Evolutionary conservation across 2,329 filamentous ascomycete species (phyloP).

Genomic region (Alternaria infectoria): DNA sequence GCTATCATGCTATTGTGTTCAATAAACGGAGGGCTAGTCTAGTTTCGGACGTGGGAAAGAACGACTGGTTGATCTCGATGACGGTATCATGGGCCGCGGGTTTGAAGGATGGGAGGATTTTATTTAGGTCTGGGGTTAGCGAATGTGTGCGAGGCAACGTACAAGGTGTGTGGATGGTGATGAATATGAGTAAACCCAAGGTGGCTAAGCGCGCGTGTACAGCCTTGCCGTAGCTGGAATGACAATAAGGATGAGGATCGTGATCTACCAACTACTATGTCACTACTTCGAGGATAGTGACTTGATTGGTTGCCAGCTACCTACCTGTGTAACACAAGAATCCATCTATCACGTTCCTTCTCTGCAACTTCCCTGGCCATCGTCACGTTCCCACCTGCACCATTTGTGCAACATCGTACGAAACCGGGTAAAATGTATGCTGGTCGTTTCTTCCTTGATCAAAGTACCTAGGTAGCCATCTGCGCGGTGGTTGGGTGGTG

Average conservation of each 20-base stretch:
- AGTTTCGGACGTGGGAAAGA: not conserved
- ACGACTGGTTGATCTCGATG: no score
- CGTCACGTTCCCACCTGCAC: not conserved
- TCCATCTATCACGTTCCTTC: not conserved
- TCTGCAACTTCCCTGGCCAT: not conserved
- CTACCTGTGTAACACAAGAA: not conserved
- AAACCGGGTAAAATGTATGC: not conserved
- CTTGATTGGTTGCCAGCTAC: not conserved
- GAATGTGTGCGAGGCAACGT: not conserved
- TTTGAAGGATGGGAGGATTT: not conserved
- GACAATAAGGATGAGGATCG: not conserved
- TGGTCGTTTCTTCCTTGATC: not conserved
- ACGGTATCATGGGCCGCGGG: not conserved
- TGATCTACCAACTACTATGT: no score
- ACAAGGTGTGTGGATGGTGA: not conserved
- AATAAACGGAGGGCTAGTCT: not conserved
- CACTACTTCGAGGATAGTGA: no score
- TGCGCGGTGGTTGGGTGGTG: not conserved
- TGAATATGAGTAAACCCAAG: not conserved
- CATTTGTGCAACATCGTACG: not conserved
- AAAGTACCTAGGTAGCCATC: not conserved
- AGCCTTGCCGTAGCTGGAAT: not conserved
- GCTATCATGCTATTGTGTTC: not conserved
- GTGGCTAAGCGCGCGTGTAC: not conserved
- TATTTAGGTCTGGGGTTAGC: not conserved